Conservation (phyloP, 2,329 filamentous ascomycete genomes). For the Aureobasidium sp. region DNA sequence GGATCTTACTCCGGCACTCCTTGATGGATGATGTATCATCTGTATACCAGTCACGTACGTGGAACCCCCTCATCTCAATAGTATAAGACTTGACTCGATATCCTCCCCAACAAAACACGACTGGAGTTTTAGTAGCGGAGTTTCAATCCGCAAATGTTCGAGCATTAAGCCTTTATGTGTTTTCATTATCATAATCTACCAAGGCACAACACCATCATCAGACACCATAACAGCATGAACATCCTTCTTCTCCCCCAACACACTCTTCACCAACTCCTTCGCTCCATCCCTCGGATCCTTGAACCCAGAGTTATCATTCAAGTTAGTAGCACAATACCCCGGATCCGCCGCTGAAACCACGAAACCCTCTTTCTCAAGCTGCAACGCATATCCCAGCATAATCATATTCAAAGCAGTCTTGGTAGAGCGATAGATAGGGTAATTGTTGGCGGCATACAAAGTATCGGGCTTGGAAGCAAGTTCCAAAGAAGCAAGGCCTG, state of each 20-base stretch:
- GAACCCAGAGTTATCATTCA: slow-evolving; percentile 19
- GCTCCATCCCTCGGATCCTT: slow-evolving; percentile 24
- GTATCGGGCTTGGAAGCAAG: slow-evolving; percentile 3
- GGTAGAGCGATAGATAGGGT: slow-evolving; percentile 18
- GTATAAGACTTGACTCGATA: too few species aligned
- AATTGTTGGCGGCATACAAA: slow-evolving; percentile 3
- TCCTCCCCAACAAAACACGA: too few species aligned
- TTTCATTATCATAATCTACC: slow-evolving; percentile 12
- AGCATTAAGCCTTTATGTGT: too few species aligned
- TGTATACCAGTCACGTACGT: too few species aligned
- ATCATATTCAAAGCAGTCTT: slow-evolving; percentile 25
- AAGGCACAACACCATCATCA: slow-evolving; percentile 20
- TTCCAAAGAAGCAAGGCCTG: slow-evolving; percentile 17
- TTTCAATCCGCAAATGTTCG: too few species aligned
- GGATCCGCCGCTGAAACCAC: slow-evolving; percentile 19
- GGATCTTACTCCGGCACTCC: too few species aligned
- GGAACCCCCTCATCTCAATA: too few species aligned
- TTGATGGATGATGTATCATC: too few species aligned
- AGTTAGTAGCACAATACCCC: slow-evolving; percentile 19
- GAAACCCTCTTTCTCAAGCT: slow-evolving; percentile 16
- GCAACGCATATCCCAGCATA: slow-evolving; percentile 16
- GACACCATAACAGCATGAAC: slow-evolving; percentile 20
- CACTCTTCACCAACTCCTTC: slow-evolving; percentile 19
- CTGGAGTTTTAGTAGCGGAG: too few species aligned
- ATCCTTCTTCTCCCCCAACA: slow-evolving; percentile 18